Conservation (phyloP, 805 yeast genomes). For the Yarrowia bubula region DNA sequence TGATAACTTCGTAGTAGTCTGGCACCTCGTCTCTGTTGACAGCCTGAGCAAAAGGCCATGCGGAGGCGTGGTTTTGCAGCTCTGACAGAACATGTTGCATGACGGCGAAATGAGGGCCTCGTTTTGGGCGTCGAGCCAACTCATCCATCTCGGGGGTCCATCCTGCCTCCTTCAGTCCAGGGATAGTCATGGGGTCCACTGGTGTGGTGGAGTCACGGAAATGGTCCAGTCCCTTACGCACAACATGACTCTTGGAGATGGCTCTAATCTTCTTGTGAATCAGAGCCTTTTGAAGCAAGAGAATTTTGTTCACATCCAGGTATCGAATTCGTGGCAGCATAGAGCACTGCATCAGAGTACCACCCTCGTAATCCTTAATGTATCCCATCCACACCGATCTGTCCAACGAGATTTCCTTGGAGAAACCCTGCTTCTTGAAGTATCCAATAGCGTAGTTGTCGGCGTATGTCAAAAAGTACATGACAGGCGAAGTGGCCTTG, state of each 20-base stretch:
- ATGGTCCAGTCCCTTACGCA: slow-evolving; percentile 66
- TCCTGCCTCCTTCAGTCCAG: slow-evolving; percentile 90
- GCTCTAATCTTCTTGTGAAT: slow-evolving; percentile 77
- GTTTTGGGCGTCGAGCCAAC: slow-evolving; percentile 87
- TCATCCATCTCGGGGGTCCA: slow-evolving; percentile 99
- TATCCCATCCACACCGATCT: slow-evolving; percentile 95
- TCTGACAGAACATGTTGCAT: slow-evolving; percentile 88
- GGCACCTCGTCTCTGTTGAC: slow-evolving; percentile 93
- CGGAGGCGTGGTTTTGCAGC: slow-evolving; percentile 89
- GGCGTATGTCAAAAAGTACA: slow-evolving; percentile 90
- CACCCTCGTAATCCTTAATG: slow-evolving; percentile 98
- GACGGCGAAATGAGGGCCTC: slow-evolving; percentile 91
- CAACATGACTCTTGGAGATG: slow-evolving; percentile 73
- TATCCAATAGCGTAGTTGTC: slow-evolving; percentile 99
- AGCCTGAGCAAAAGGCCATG: slow-evolving; percentile 96
- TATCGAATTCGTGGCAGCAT: slow-evolving; percentile 89
- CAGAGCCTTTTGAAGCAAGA: slow-evolving; percentile 88
- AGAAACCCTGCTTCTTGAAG: slow-evolving; percentile 96
- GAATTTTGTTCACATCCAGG: slow-evolving; percentile 80
- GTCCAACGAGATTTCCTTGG: slow-evolving; percentile 87
- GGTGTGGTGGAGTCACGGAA: slow-evolving; percentile 11
- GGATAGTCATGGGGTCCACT: slow-evolving; percentile 78
- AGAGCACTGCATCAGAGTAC: slow-evolving; percentile 95
- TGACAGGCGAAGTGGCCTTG: slow-evolving; percentile 77
- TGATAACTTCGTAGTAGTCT: slow-evolving; percentile 92